These are phyloP conservation scores for Gillenia trifoliata DNA, from an alignment of 306 rosid genomes.

Conservation along the genomic window DNA sequence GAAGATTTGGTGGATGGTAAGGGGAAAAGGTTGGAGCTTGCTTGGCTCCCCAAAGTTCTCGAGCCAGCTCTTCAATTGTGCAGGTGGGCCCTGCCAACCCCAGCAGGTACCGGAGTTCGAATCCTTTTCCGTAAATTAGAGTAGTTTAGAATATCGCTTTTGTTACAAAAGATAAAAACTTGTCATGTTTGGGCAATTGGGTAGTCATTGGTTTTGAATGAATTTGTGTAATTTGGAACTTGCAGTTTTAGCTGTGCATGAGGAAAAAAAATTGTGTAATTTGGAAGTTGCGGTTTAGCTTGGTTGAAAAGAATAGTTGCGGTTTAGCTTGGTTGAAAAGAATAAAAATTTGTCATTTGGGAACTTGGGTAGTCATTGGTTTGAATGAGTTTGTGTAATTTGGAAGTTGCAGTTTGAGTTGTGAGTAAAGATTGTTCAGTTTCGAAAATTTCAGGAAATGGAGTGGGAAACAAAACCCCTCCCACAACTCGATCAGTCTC, in stretches of 20 bases:
- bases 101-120: conserved; percentile 43
- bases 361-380: background rate
- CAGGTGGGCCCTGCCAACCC: conserved; percentile 68
- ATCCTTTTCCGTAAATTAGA: background rate
- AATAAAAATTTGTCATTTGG: background rate
- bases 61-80: conserved; percentile 87
- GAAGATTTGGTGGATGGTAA: conserved; percentile 54
- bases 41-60: conserved; percentile 83
- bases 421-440: conserved; percentile 14
- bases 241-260: background rate
- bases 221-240: background rate
- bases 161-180: background rate
- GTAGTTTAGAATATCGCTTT: background rate
- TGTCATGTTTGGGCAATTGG: background rate
- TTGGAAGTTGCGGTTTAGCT: background rate
- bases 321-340: background rate
- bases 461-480: conserved; percentile 39
- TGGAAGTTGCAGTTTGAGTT: background rate
- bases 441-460: conserved; percentile 47
- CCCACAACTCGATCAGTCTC: conserved; percentile 56
- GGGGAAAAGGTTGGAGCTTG: conserved; percentile 61
- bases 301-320: background rate
- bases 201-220: background rate
- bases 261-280: background rate
- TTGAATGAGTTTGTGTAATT: background rate